These are phyloP conservation scores for Boletus vermiculosoides DNA, from an alignment of 768 basidiomycete species.

Conservation along the genomic window DNA sequence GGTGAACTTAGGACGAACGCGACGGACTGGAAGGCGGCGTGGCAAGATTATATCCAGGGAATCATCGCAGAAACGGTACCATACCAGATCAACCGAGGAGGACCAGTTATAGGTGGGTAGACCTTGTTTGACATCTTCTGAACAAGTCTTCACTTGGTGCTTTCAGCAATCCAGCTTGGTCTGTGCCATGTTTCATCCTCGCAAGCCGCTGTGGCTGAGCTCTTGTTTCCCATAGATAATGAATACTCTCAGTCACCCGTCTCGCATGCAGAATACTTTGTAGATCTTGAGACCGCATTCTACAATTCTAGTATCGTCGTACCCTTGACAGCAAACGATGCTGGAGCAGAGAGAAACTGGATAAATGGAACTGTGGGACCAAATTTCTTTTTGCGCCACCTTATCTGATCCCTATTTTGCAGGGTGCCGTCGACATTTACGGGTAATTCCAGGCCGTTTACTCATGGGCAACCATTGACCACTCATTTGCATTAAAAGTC, in stretches of 20 bases:
- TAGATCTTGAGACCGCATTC: slow-evolving; percentile 56
- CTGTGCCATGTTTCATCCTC: slow-evolving; percentile 9
- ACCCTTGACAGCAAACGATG: slow-evolving; percentile 75
- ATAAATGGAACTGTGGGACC: slow-evolving; percentile 63
- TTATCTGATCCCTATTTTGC: slow-evolving; percentile 3
- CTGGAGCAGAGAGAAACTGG: slow-evolving; percentile 55
- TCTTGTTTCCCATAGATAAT: slow-evolving; percentile 50
- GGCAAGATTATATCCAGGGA: slow-evolving; percentile 68
- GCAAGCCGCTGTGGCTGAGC: not conserved
- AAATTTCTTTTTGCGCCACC: not conserved
- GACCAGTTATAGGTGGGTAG: slow-evolving; percentile 67
- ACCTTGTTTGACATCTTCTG: not conserved
- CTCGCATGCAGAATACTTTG: slow-evolving; percentile 56
- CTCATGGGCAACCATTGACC: not conserved
- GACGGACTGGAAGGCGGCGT: slow-evolving; percentile 65
- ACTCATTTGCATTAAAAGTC: slow-evolving; percentile 27
- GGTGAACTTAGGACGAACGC: slow-evolving; percentile 68
- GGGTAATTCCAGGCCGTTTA: slow-evolving; percentile 43
- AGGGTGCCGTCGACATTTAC: slow-evolving; percentile 70
- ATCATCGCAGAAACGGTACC: slow-evolving; percentile 59
- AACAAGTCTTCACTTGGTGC: not conserved
- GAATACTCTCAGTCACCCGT: slow-evolving; percentile 60
- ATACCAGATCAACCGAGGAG: slow-evolving; percentile 69
- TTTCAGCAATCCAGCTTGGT: slow-evolving; percentile 58
- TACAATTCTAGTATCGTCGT: slow-evolving; percentile 57